phyloP scores from a whole-genome alignment of 495 filamentous ascomycete genomes.

The Annulohypoxylon nitens region DNA sequence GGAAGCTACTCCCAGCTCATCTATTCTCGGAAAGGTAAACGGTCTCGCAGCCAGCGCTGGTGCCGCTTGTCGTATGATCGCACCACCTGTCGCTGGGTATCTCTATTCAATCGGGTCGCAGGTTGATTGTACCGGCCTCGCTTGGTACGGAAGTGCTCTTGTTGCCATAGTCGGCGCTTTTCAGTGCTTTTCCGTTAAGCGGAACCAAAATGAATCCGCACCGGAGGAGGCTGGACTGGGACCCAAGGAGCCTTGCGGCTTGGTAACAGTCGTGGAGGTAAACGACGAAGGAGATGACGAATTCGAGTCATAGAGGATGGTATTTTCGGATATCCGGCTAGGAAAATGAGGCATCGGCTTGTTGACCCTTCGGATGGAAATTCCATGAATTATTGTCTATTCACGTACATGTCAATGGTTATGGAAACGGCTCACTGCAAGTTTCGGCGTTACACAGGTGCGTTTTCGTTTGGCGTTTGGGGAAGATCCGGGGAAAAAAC shows the following conservation, averaged over 20 bases:
- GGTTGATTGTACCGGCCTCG: slow-evolving; percentile 77
- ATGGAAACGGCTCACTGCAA: slow-evolving; percentile 4
- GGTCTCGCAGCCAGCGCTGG: slow-evolving; percentile 84
- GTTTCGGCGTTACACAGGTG: slow-evolving; percentile 22
- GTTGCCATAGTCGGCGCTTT: slow-evolving; percentile 76
- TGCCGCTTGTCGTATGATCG: slow-evolving; percentile 80
- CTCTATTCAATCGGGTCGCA: slow-evolving; percentile 76
- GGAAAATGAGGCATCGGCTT: not conserved
- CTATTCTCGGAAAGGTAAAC: slow-evolving; percentile 81
- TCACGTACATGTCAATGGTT: slow-evolving; percentile 1
- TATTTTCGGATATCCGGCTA: not conserved
- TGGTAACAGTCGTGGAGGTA: not conserved
- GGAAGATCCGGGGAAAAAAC: slow-evolving; percentile 17
- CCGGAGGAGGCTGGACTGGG: slow-evolving; percentile 27
- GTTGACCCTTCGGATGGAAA: not conserved
- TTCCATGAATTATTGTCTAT: slow-evolving; percentile 28
- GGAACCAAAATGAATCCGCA: slow-evolving; percentile 46
- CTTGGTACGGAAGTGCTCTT: slow-evolving; percentile 82
- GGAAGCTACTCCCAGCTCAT: slow-evolving; percentile 77
- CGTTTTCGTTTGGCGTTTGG: slow-evolving; percentile 26
- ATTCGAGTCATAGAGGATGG: slow-evolving; percentile 1
- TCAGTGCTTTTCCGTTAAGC: slow-evolving; percentile 75
- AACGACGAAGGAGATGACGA: slow-evolving; percentile 19
- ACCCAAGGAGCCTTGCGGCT: not conserved
- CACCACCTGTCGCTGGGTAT: slow-evolving; percentile 80